Evolutionary conservation across 768 basidiomycete genomes (phyloP), one percentile per base, ranked within the genome.

Genomic region (Clavulina sp.): DNA sequence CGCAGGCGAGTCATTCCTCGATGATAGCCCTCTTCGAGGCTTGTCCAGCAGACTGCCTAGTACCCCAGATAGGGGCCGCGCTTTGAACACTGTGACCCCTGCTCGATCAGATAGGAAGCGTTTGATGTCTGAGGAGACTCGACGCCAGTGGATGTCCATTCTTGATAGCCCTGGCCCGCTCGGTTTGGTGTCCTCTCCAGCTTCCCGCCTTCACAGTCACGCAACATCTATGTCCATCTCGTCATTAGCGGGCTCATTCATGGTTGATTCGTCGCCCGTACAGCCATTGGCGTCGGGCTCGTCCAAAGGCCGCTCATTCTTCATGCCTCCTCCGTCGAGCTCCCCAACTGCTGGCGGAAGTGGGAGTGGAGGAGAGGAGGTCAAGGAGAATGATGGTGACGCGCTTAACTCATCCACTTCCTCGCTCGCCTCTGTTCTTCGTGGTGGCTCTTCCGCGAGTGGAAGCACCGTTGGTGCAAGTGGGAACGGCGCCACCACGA

Each of bases 151-250:
- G 48, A 31, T 49, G 32, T 26, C 32, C 7, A 30, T 30, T 23
- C 48, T 49, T 34, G 48, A 49, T 13, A 49, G 48, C 2, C 48
- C 48, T 16, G 48, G 48, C 48, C 48, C 48, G 18, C 13, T 29
- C 13, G 9, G 26, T 9, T 34, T 30, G 16, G 13, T 49, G 16
- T 34, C 48, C 26, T 49, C 31, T 31, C 32, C 48, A 16, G 13
- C 48, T 49, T n/a, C n/a, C n/a, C n/a, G n/a, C n/a, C n/a, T n/a
- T n/a, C n/a, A n/a, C n/a, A n/a, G n/a, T n/a, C n/a, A 16, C 24
- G 24, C 16, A 28, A 24, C 16, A 9, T 13, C 43, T 28, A 13
- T 26, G 13, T 9, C 9, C 43, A 28, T 16, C 43, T 16, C 43
- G 26, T 13, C 9, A 24, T 26, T 9, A 26, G 13, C 43, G 13